Conservation (phyloP, 2,329 filamentous ascomycete genomes). For the Xylariaceae sp. region DNA sequence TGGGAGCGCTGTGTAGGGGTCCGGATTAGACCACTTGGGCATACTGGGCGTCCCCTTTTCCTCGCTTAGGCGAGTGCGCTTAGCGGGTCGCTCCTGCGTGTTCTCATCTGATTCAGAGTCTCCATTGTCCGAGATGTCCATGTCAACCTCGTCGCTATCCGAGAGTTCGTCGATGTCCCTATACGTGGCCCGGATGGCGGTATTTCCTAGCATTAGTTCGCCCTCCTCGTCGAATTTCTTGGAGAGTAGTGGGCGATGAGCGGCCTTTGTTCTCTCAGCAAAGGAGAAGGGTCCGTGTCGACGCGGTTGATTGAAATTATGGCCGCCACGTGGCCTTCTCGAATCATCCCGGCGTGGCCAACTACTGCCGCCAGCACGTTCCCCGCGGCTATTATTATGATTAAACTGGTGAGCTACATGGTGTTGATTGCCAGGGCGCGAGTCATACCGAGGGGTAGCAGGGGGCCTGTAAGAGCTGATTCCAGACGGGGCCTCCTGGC, state of each 20-base stretch:
- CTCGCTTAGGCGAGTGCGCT: constrained; percentile 37
- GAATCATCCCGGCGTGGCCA: constrained; percentile 16
- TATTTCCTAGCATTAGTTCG: constrained; percentile 44
- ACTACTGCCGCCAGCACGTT: constrained; percentile 8
- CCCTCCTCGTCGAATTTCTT: constrained; percentile 38
- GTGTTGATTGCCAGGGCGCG: neutral
- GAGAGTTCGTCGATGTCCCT: constrained; percentile 53
- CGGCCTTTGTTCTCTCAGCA: constrained; percentile 18
- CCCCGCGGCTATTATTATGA: constrained; percentile 12
- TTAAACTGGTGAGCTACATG: constrained; percentile 9
- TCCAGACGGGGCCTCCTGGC: constrained; percentile 47
- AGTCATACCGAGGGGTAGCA: constrained; percentile 10
- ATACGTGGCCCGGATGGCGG: constrained; percentile 46
- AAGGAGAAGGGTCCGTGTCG: constrained; percentile 5
- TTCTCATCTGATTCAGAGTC: constrained; percentile 34
- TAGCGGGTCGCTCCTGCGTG: constrained; percentile 37
- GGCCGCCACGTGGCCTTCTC: constrained; percentile 8
- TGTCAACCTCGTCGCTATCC: constrained; percentile 58
- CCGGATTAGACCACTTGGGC: constrained; percentile 92
- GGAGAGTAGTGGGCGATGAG: constrained; percentile 42
- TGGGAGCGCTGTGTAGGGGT: constrained; percentile 84
- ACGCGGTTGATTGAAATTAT: constrained; percentile 9
- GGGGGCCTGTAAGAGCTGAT: constrained; percentile 36
- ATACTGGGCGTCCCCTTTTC: constrained; percentile 38
- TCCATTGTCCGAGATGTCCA: constrained; percentile 55